Percentiles rank a stretch among this genome's conserved stretches.
These are phyloP conservation scores for Ligustrum vulgare DNA, from an alignment of 257 asterid genomes.

Conservation along the genomic window DNA sequence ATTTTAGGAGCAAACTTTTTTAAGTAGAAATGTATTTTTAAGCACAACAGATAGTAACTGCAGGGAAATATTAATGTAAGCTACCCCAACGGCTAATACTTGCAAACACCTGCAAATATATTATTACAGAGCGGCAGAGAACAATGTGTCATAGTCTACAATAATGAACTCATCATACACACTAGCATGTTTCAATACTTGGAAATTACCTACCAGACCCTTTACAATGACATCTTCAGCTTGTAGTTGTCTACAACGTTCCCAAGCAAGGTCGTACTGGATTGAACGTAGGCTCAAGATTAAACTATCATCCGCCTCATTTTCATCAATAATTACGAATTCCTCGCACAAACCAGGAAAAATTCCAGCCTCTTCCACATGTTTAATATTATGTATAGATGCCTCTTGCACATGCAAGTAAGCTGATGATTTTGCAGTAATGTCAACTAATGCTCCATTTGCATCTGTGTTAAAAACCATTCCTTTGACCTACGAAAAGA, in stretches of 20 bases:
- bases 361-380: conserved; percentile 85
- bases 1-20: neutral
- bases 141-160: conserved; percentile 3
- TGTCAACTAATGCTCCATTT: conserved; percentile 89
- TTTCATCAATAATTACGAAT: conserved; percentile 72
- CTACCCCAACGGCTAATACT: conserved; percentile 5
- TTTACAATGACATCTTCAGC: conserved; percentile 88
- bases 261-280: conserved; percentile 95
- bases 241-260: conserved; percentile 91
- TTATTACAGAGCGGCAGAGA: neutral
- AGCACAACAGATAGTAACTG: neutral
- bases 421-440: conserved; percentile 89
- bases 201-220: conserved; percentile 66
- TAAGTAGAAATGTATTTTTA: neutral
- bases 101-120: neutral
- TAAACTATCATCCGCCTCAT: conserved; percentile 84
- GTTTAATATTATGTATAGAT: conserved; percentile 63
- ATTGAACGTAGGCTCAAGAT: conserved; percentile 75
- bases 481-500: conserved; percentile 67
- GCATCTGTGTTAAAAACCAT: conserved; percentile 66
- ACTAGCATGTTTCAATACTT: neutral
- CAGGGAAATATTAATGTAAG: neutral
- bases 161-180: neutral
- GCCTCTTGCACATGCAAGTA: conserved; percentile 86
- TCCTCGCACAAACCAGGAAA: conserved; percentile 81